Base-by-base conservation (phyloP, 805 yeast species). In the Nematodospora valgi region DNA sequence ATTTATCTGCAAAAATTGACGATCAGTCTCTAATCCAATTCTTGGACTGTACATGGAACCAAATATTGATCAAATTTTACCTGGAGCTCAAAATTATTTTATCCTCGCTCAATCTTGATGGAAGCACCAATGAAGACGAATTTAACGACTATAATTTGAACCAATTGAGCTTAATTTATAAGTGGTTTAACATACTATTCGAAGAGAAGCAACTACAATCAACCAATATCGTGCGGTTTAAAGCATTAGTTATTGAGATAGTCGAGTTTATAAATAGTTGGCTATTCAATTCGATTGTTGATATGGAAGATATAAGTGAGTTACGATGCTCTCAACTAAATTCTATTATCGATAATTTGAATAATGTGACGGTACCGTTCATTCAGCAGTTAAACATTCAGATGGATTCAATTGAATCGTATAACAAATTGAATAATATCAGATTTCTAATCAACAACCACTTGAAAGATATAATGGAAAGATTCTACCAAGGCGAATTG, bases 401-500 rank as follows among this genome's bases (percentile, higher is more conserved):
- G 8, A 38, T 41, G 9, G 52, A 48, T 5, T 31, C 39, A 15
- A 37, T 57, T 20, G 47, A 46, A 23, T 49, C 60, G 4, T 49
- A 46, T 40, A 52, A 53, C 39, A 56, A 58, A 38, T 37, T 63
- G 26, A 44, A 47, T 32, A 65, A 64, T 36, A 39, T 57, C n/a
- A 44, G 48, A 27, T 57, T 59, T 36, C 46, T 66, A 31, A 44
- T 67, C 34, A 59, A 50, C 35, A 55, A 50, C 40, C 74, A 67
- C 42, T 57, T 76, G 45, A 64, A 58, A 25, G 69, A 62, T 27
- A 76, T 75, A 28, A 59, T 74, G 56, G 72, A 63, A 12, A 46
- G 59, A 32, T 76, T 76, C 44, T 73, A 72, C 51, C 70, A 72
- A 43, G 80, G 79, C 4, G 72, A 66, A 23, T 63, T 72, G 30